Evolutionary conservation across 2,329 filamentous ascomycete genomes (phyloP), one percentile per base, ranked within the genome.

Genomic region (Penicillium oxalicum): DNA sequence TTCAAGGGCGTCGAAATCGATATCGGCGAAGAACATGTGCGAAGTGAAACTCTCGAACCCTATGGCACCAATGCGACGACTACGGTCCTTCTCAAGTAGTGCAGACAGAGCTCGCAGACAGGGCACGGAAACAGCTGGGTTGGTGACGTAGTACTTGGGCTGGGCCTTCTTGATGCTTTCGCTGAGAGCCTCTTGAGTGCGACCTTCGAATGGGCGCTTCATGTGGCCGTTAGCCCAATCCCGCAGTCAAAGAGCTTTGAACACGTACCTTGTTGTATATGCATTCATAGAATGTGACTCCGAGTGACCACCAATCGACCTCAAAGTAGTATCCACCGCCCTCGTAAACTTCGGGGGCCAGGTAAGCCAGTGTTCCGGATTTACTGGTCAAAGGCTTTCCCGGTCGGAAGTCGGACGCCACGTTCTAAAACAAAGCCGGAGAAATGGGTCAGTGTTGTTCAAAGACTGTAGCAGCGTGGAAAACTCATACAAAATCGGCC

Each of bases 281-380:
- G 78, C 93, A 97, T 70, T 98, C 93, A 70, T 96, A 98, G 69
- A 97, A 97, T n/a, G 95, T 80, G 40, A 98, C 93, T 42, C 93
- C 93, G 24, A 98, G 73, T 5, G 93, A 97, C 93, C 93, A 98
- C 93, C 93, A 98, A 68, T 98, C 93, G 37, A 93, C 91, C 60
- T 93, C 88, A 40, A 84, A 83, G 51, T 87, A 84, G 65, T 98
- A 98, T 35, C 93, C 93, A 53, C 83, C 85, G 42, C 91, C 91
- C 56, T 84, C 80, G 63, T 97, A 98, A 2, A 97, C 93, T 68
- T 98, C 93, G 4, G 93, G 93, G 1, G 91, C 91, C 6, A 98
- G 81, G 65, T 98, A 98, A 46, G 93, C 93, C 50, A 98, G 74
- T 0, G 93, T 98, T 29, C 93, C 93, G 0, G 93, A 98, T 70